These are phyloP conservation scores for Pythium utonaiense DNA, from an alignment of 352 stramenopile genomes.

Conservation along the genomic window DNA sequence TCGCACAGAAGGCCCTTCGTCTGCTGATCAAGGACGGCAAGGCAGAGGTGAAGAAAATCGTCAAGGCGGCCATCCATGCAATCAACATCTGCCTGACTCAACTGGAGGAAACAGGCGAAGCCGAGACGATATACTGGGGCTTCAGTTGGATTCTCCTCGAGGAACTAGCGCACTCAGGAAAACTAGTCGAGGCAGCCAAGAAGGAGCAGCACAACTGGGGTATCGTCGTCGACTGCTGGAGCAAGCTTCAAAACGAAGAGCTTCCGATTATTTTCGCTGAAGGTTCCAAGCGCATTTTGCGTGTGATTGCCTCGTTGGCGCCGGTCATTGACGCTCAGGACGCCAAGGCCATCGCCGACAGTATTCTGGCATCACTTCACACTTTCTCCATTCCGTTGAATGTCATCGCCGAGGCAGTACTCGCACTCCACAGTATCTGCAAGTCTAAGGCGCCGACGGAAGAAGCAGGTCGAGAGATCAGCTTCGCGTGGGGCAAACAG, in stretches of 20 bases:
- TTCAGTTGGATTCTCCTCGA: slow-evolving; percentile 86
- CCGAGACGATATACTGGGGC: slow-evolving; percentile 54
- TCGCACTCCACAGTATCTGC: slow-evolving; percentile 75
- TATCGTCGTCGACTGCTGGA: slow-evolving; percentile 81
- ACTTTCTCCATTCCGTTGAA: slow-evolving; percentile 77
- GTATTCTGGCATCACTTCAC: slow-evolving; percentile 67
- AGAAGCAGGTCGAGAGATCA: slow-evolving; percentile 56
- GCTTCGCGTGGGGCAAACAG: slow-evolving; percentile 62
- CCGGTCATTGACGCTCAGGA: slow-evolving; percentile 70
- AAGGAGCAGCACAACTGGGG: slow-evolving; percentile 56
- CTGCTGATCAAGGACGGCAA: slow-evolving; percentile 67
- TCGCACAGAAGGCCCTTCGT: slow-evolving; percentile 66
- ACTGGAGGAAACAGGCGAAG: slow-evolving; percentile 32
- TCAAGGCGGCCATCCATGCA: slow-evolving; percentile 54
- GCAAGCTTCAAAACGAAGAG: slow-evolving; percentile 65
- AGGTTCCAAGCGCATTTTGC: slow-evolving; percentile 77
- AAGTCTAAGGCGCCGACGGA: slow-evolving; percentile 57
- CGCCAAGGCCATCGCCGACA: slow-evolving; percentile 69
- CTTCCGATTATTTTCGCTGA: slow-evolving; percentile 67
- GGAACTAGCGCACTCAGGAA: slow-evolving; percentile 60
- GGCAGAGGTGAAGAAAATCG: slow-evolving; percentile 48
- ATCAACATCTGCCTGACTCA: slow-evolving; percentile 56
- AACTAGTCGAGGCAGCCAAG: slow-evolving; percentile 51
- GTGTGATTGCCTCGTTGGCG: slow-evolving; percentile 72
- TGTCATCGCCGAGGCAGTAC: slow-evolving; percentile 69